Percentiles rank a stretch among this genome's conserved stretches.
phyloP scores from a whole-genome alignment of 2,329 filamentous ascomycete species.

The Aphanoascus verrucosus region DNA sequence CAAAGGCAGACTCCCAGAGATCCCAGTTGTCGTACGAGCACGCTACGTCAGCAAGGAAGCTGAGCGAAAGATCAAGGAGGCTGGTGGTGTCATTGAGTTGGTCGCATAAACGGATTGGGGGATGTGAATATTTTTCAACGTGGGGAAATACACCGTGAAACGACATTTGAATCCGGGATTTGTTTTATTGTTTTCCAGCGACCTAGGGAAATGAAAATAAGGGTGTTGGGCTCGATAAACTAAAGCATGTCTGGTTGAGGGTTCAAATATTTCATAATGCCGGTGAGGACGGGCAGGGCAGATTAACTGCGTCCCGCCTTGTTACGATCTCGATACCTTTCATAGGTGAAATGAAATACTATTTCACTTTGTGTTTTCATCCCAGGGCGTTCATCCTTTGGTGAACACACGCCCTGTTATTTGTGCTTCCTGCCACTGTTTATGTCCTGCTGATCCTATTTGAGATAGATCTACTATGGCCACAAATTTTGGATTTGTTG shows the following conservation, averaged over 20 bases:
- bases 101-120: slow-evolving; percentile 56
- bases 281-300: not conserved
- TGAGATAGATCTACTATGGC: no score
- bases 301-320: slow-evolving; percentile 8
- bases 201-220: slow-evolving; percentile 6
- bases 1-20: slow-evolving; percentile 88
- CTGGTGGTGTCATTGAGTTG: slow-evolving; percentile 90
- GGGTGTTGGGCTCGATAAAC: slow-evolving; percentile 12
- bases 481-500: no score
- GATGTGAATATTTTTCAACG: not conserved
- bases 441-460: not conserved
- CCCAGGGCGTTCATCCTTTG: not conserved
- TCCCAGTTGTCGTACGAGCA: slow-evolving; percentile 89
- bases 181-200: slow-evolving; percentile 6
- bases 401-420: not conserved
- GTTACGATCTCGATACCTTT: slow-evolving; percentile 13
- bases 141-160: not conserved
- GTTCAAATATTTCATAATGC: slow-evolving; percentile 4
- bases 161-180: slow-evolving; percentile 3
- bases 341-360: slow-evolving; percentile 10
- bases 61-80: slow-evolving; percentile 98
- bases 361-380: not conserved
- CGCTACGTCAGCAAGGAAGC: slow-evolving; percentile 92
- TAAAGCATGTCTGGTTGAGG: slow-evolving; percentile 6
- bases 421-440: not conserved